Evolutionary conservation across 345 rosid genomes (phyloP).

Genomic region (Linum tenue): DNA sequence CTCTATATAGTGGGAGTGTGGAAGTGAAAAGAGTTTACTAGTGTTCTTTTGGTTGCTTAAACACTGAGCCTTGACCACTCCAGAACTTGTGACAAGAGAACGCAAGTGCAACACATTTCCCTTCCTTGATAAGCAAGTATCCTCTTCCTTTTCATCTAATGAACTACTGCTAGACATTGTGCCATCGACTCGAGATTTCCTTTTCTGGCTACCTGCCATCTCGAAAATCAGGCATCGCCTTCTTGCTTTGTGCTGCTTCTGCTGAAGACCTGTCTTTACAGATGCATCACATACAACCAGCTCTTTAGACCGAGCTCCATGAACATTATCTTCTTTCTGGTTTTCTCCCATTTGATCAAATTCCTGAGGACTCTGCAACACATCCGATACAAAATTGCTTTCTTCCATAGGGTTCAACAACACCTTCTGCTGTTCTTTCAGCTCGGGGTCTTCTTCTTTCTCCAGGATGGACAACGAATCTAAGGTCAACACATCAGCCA

Average conservation of each 20-base stretch:
- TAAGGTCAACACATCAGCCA: conserved; percentile 21
- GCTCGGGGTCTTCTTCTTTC: conserved; percentile 10
- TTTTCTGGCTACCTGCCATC: conserved; percentile 33
- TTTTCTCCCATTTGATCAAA: conserved; percentile 13
- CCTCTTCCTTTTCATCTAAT: conserved; percentile 11
- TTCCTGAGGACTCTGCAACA: conserved; percentile 29
- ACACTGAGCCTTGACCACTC: conserved; percentile 16
- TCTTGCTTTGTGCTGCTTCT: conserved; percentile 41
- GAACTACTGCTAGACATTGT: conserved; percentile 16
- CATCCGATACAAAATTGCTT: conserved; percentile 28
- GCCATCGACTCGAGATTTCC: conserved; percentile 19
- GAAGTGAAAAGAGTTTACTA: conserved; percentile 12
- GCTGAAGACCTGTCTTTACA: conserved; percentile 23
- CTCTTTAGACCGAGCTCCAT: conserved; percentile 20
- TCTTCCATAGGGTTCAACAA: conserved; percentile 24
- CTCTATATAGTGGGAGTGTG: conserved; percentile 14
- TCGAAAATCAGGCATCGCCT: conserved; percentile 56
- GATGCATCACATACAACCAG: conserved; percentile 20
- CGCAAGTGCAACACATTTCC: conserved; percentile 54
- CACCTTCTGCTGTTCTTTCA: conserved; percentile 12
- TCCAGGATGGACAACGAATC: conserved; percentile 18
- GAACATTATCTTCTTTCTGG: conserved; percentile 22
- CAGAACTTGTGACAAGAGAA: conserved; percentile 31
- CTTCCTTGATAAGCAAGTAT: conserved; percentile 19
- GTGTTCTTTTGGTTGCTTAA: conserved; percentile 10